Evolutionary conservation across 179 eudicot species (phyloP), one percentile per base, ranked within the genome.

Genomic region (Beta macrorhiza): DNA sequence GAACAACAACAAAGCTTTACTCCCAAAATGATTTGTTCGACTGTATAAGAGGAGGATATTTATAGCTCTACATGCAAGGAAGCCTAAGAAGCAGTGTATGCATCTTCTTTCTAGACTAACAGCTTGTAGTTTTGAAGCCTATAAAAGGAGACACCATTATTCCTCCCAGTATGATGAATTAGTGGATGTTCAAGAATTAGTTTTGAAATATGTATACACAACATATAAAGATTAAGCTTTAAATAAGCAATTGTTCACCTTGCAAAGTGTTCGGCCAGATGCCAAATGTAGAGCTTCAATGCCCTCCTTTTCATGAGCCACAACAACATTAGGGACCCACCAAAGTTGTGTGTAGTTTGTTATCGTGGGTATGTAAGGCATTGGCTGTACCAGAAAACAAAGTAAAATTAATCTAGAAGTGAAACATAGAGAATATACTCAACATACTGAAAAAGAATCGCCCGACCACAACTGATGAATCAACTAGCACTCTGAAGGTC

Each of bases 261-360:
- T 94, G 82, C 99, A 97, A 59, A 97, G 29, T 56, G 97, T 93
- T 76, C 99, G 99, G 37, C 99, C 99, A 87, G 99, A 76, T 82
- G 97, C 99, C 86, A 97, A 83, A 89, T 97, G 99, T 77, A 94
- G 85, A 81, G 93, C 99, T 86, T 97, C 99, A 84, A 97, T 92
- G 79, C 99, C 98, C 88, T 94, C 99, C 88, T 97, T 94, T 81
- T 91, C 93, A 87, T 97, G 98, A 74, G 92, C 95, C 81, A 97
- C 98, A 74, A 97, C 91, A 83, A 97, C 99, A 84, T 97, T 97
- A 74, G 99, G 98, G 75, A 97, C 92, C 99, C 99, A 97, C 99
- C 99, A 97, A 68, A 97, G 89, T 85, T 92, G 91, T 15, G 99
- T 97, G 77, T 94, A 81, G 72, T 97, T 97, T 84, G 98, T 92